phyloP scores from a whole-genome alignment of 2,329 filamentous ascomycete species.

The Phyllosticta citrichinensis region DNA sequence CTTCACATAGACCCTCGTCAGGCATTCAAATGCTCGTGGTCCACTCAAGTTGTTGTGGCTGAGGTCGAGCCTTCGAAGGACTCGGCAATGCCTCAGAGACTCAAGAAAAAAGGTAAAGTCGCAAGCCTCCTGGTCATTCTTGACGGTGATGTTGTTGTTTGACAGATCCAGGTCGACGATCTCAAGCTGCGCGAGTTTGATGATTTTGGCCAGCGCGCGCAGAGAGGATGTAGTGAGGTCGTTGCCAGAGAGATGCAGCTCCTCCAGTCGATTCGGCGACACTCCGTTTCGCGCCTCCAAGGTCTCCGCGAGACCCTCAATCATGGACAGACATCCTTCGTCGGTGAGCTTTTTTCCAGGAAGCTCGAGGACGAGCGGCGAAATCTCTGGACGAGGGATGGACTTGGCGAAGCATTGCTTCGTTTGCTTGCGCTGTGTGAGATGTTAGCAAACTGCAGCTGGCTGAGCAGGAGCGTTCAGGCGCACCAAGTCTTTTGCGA shows the following conservation, averaged over 20 bases:
- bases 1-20: slow-evolving; percentile 32
- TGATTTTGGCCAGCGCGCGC: slow-evolving; percentile 30
- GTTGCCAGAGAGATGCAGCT: slow-evolving; percentile 38
- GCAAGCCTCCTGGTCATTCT: slow-evolving; percentile 24
- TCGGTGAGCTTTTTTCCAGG: slow-evolving; percentile 37
- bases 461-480: slow-evolving; percentile 13
- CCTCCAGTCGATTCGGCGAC: slow-evolving; percentile 30
- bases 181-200: slow-evolving; percentile 33
- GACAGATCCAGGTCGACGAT: slow-evolving; percentile 39
- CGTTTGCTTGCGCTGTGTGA: slow-evolving; percentile 23
- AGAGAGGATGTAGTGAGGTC: slow-evolving; percentile 33
- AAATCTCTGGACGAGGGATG: slow-evolving; percentile 20
- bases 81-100: slow-evolving; percentile 33
- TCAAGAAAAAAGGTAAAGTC: slow-evolving; percentile 36
- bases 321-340: slow-evolving; percentile 33
- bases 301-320: slow-evolving; percentile 32
- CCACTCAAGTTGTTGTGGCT: slow-evolving; percentile 34
- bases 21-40: slow-evolving; percentile 34
- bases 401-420: slow-evolving; percentile 12
- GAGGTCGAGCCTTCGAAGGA: slow-evolving; percentile 36
- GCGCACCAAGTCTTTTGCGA: slow-evolving; percentile 35
- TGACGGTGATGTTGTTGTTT: slow-evolving; percentile 34
- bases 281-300: slow-evolving; percentile 23
- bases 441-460: slow-evolving; percentile 15
- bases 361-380: slow-evolving; percentile 35